phyloP scores from a whole-genome alignment of 169 alveolate genomes.

The Perkinsus chesapeaki region DNA sequence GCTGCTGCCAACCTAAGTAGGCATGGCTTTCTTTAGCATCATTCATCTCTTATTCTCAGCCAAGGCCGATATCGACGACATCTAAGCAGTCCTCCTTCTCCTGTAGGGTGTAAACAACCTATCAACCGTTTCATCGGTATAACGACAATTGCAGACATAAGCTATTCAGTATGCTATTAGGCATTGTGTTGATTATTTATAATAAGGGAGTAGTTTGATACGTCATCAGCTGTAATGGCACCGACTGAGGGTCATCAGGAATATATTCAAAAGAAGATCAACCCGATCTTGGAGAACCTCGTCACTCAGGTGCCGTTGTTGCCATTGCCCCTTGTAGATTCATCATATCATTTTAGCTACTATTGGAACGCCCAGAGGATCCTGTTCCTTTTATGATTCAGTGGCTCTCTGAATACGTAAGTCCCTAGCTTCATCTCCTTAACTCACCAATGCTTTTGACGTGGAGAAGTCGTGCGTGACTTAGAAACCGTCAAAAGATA shows the following conservation, averaged over 20 bases:
- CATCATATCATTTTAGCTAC: not conserved
- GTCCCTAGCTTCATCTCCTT: not conserved
- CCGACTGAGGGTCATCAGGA: not conserved
- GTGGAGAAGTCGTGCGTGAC: no score
- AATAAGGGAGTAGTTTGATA: not conserved
- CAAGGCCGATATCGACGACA: not conserved
- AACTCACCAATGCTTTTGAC: no score
- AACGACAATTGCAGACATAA: not conserved
- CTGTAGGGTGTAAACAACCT: not conserved
- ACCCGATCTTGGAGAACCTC: conserved; percentile 36
- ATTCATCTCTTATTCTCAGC: not conserved
- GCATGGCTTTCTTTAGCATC: not conserved
- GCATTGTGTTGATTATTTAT: not conserved
- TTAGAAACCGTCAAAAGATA: no score
- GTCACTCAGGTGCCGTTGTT: conserved; percentile 29
- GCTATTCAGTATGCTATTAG: not conserved
- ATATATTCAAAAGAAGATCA: conserved; percentile 34
- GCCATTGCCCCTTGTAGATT: not conserved
- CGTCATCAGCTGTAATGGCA: not conserved
- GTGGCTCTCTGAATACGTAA: conserved; percentile 15
- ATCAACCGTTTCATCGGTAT: not conserved
- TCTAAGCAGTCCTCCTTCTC: not conserved
- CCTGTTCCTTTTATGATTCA: conserved; percentile 33
- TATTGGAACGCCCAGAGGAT: conserved; percentile 7
- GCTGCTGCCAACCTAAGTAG: not conserved